These are phyloP conservation scores for Fusarium vanettenii DNA, from an alignment of 2,329 filamentous ascomycete species.

Conservation along the genomic window DNA sequence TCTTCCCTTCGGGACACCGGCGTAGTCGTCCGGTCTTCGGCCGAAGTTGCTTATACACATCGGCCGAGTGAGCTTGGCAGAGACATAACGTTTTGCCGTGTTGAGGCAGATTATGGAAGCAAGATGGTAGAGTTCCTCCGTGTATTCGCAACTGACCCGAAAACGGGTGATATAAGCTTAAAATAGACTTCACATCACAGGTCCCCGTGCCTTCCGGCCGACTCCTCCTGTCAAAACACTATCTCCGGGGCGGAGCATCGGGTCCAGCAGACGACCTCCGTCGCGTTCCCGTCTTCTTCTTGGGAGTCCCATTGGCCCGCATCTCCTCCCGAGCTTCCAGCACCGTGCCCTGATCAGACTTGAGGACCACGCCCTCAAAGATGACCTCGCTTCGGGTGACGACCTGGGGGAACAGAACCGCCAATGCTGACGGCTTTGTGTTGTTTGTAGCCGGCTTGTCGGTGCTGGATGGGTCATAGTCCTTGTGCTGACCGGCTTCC, in stretches of 20 bases:
- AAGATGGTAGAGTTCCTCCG: not conserved
- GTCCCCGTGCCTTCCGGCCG: not conserved
- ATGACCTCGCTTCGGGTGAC: slow-evolving; percentile 37
- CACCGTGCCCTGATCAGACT: slow-evolving; percentile 37
- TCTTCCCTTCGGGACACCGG: not conserved
- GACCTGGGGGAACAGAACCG: slow-evolving; percentile 43
- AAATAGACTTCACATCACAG: not conserved
- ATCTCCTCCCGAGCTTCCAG: slow-evolving; percentile 29
- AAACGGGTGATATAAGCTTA: not conserved
- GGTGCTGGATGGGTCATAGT: slow-evolving; percentile 27
- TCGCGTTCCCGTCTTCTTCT: slow-evolving; percentile 19
- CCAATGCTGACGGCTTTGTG: slow-evolving; percentile 14
- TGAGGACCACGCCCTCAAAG: slow-evolving; percentile 40
- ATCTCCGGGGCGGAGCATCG: slow-evolving; percentile 24
- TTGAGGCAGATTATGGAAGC: not conserved
- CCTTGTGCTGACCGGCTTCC: slow-evolving; percentile 33
- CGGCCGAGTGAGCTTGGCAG: not conserved
- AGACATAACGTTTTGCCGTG: too few species aligned
- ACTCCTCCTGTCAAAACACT: not conserved
- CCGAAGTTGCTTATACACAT: not conserved
- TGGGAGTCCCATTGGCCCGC: slow-evolving; percentile 8
- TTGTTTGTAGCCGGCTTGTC: slow-evolving; percentile 9
- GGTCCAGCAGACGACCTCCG: slow-evolving; percentile 25
- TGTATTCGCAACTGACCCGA: not conserved
- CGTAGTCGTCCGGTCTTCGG: not conserved